Conservation (phyloP, 2,329 filamentous ascomycete species). For the Pseudogymnoascus sp. region DNA sequence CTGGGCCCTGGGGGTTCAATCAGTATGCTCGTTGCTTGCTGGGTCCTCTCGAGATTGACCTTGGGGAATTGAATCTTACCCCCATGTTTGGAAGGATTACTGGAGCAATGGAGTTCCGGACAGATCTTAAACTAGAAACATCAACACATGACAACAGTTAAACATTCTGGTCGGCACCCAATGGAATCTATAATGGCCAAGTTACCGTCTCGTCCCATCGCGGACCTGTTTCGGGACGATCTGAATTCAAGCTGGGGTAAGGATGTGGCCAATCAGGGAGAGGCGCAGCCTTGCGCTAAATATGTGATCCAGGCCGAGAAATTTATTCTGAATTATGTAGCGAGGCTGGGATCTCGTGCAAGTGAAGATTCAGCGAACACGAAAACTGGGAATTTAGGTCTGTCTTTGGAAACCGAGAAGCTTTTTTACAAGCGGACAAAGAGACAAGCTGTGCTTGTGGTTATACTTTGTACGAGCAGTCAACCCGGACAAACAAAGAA, state of each 20-base stretch:
- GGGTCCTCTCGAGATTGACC: neutral
- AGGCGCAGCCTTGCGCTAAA: neutral
- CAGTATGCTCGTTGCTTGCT: neutral
- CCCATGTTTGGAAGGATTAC: neutral
- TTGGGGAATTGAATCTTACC: conserved; percentile 4
- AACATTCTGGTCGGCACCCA: neutral
- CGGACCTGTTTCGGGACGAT: conserved; percentile 4
- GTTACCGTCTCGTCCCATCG: neutral
- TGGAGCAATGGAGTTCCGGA: neutral
- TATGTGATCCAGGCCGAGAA: neutral
- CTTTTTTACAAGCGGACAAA: neutral
- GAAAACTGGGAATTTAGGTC: neutral
- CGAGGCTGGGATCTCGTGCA: neutral
- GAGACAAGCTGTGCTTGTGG: neutral
- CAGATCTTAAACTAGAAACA: conserved; percentile 6
- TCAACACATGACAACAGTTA: conserved; percentile 6
- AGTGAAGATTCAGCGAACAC: neutral
- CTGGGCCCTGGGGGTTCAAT: conserved; percentile 12
- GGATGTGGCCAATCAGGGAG: neutral
- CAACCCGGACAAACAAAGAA: neutral
- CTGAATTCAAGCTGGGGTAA: conserved; percentile 7
- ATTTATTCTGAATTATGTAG: conserved; percentile 9
- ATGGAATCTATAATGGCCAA: conserved; percentile 2
- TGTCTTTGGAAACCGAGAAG: neutral
- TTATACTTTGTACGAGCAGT: neutral